Percentiles rank a stretch among this genome's conserved stretches.
These are phyloP conservation scores for Ophiostoma montium DNA, from an alignment of 2,329 filamentous ascomycete species.

Conservation along the genomic window DNA sequence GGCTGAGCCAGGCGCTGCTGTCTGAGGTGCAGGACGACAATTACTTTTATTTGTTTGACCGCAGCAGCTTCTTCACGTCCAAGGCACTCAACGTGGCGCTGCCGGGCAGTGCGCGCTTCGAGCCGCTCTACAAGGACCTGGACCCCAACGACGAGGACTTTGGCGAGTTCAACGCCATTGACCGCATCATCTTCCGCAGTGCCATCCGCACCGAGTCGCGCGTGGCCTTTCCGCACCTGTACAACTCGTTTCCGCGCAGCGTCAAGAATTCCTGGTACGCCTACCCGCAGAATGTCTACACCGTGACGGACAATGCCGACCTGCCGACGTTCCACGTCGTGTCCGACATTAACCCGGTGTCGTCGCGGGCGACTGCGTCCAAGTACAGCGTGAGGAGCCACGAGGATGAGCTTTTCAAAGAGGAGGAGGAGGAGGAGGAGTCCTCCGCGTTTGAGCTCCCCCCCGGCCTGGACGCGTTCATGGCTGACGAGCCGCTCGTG, in stretches of 20 bases:
- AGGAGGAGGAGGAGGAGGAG: slow-evolving; percentile 58
- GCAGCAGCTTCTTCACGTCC: slow-evolving; percentile 87
- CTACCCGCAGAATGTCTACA: slow-evolving; percentile 83
- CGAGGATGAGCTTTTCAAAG: slow-evolving; percentile 84
- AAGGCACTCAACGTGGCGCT: slow-evolving; percentile 96
- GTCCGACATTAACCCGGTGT: slow-evolving; percentile 94
- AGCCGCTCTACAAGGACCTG: slow-evolving; percentile 95
- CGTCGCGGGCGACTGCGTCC: slow-evolving; percentile 80
- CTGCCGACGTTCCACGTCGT: slow-evolving; percentile 97
- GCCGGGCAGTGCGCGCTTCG: slow-evolving; percentile 91
- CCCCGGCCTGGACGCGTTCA: slow-evolving; percentile 67
- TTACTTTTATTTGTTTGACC: slow-evolving; percentile 94
- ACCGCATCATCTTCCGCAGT: slow-evolving; percentile 94
- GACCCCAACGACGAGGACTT: slow-evolving; percentile 99
- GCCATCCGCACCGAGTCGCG: slow-evolving; percentile 92
- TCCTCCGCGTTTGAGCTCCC: slow-evolving; percentile 80
- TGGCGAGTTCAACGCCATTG: slow-evolving; percentile 98
- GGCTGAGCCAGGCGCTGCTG: slow-evolving; percentile 76
- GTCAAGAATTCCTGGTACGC: slow-evolving; percentile 92
- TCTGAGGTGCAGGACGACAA: slow-evolving; percentile 92
- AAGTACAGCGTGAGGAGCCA: slow-evolving; percentile 88
- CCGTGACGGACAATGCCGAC: slow-evolving; percentile 72
- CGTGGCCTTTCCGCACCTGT: slow-evolving; percentile 86
- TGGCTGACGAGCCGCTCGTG: slow-evolving; percentile 77
- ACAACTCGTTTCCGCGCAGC: slow-evolving; percentile 90